phyloP scores from a whole-genome alignment of 2,329 filamentous ascomycete species.

The Hawksworthiomyces lignivorus region DNA sequence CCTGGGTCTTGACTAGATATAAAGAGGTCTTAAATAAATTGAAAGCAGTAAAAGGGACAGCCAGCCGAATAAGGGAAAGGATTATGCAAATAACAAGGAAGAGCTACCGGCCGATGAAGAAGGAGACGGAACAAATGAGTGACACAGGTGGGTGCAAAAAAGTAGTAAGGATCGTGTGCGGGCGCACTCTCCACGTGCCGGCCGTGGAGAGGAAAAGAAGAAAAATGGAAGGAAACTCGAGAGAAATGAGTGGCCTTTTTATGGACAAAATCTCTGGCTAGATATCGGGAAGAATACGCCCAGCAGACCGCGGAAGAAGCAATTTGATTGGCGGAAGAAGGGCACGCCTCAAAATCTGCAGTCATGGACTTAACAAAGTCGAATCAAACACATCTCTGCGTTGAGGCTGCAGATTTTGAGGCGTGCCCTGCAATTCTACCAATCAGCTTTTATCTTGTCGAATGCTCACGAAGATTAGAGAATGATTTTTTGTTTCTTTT shows the following conservation, averaged over 20 bases:
- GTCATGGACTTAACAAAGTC: no score
- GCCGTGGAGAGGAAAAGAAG: background rate
- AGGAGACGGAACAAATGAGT: background rate
- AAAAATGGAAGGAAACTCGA: background rate
- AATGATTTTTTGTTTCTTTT: no score
- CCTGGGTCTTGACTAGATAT: constrained; percentile 1
- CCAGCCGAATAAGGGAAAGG: background rate
- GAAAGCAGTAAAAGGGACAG: background rate
- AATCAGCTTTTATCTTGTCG: no score
- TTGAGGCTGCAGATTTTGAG: background rate
- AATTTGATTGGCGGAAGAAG: background rate
- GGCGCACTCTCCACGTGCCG: constrained; percentile 4
- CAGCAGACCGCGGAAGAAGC: no score
- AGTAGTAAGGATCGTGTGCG: background rate
- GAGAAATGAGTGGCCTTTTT: background rate
- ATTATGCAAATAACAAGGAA: background rate
- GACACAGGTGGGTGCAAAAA: background rate
- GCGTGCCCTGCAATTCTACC: background rate
- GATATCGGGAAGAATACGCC: no score
- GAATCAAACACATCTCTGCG: no score
- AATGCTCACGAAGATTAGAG: background rate
- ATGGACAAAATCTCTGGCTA: no score
- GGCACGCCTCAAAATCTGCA: constrained; percentile 6
- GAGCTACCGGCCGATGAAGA: no score
- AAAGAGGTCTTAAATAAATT: background rate